phyloP scores from a whole-genome alignment of 2,329 filamentous ascomycete species.

The Aspergillus spinulosporus region DNA sequence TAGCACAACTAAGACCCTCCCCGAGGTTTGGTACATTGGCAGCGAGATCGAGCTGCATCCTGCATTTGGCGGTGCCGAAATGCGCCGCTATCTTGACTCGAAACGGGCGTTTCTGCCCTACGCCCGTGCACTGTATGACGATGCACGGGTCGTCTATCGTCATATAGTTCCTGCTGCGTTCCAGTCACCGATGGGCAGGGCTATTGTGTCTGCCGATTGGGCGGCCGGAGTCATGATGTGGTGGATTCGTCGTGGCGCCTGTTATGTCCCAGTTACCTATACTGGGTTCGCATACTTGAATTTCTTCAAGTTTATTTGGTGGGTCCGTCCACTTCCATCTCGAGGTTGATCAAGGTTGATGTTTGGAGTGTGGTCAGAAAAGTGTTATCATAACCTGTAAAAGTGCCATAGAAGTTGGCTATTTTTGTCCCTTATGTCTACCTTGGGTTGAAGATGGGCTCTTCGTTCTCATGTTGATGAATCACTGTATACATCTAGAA shows the following conservation, averaged over 20 bases:
- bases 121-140: conserved; percentile 21
- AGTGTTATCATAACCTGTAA: too few species aligned
- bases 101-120: conserved; percentile 20
- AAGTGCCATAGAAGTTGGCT: too few species aligned
- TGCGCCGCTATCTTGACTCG: conserved; percentile 12
- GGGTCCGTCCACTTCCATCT: neutral
- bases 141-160: conserved; percentile 18
- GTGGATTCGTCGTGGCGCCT: conserved; percentile 23
- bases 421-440: too few species aligned
- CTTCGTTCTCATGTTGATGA: too few species aligned
- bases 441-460: too few species aligned
- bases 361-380: too few species aligned
- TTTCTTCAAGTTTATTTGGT: conserved; percentile 12
- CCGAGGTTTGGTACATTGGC: conserved; percentile 23
- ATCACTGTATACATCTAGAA: too few species aligned
- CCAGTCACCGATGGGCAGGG: conserved; percentile 10
- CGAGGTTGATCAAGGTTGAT: too few species aligned
- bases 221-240: conserved; percentile 18
- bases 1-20: conserved; percentile 12
- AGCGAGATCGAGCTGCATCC: conserved; percentile 18
- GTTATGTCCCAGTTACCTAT: conserved; percentile 22
- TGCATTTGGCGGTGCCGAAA: conserved; percentile 7
- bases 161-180: conserved; percentile 21
- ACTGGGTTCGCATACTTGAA: conserved; percentile 20
- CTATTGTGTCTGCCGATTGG: conserved; percentile 17